Evolutionary conservation across 371 early-diverging fungal genomes (phyloP).

Genomic region (Lichtheimia hyalospora): DNA sequence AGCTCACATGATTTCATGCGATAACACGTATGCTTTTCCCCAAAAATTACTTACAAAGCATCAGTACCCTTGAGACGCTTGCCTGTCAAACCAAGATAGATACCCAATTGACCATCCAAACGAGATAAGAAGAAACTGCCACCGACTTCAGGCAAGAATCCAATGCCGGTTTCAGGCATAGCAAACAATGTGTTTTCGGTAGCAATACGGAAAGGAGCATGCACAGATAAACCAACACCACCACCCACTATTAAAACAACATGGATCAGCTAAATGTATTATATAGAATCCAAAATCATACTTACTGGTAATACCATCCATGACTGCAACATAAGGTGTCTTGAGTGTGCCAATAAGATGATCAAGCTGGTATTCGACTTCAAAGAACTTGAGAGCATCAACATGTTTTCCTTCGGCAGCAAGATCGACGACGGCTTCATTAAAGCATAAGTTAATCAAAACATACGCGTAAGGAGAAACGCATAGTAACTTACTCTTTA

Average conservation of each 20-base stretch:
- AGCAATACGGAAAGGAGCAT: slow-evolving; percentile 95
- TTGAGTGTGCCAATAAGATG: slow-evolving; percentile 86
- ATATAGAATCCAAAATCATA: not conserved
- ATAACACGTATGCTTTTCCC: slow-evolving; percentile 3
- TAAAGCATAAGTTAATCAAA: not conserved
- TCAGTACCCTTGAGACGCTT: slow-evolving; percentile 78
- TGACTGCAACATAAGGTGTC: slow-evolving; percentile 86
- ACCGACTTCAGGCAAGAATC: slow-evolving; percentile 96
- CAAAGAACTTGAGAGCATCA: slow-evolving; percentile 80
- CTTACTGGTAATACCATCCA: slow-evolving; percentile 94
- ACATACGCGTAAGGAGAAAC: not conserved
- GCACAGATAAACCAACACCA: slow-evolving; percentile 95
- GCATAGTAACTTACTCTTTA: slow-evolving; percentile 59
- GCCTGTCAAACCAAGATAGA: slow-evolving; percentile 93
- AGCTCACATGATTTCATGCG: not conserved
- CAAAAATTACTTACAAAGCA: slow-evolving; percentile 58
- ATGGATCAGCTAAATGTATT: not conserved
- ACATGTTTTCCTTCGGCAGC: slow-evolving; percentile 37
- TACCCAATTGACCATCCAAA: slow-evolving; percentile 93
- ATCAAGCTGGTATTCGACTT: slow-evolving; percentile 91
- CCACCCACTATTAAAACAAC: slow-evolving; percentile 80
- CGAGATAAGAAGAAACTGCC: slow-evolving; percentile 93
- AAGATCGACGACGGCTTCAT: slow-evolving; percentile 47
- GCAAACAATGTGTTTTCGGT: slow-evolving; percentile 93
- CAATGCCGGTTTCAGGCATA: slow-evolving; percentile 96